Evolutionary conservation across 2,329 filamentous ascomycete species (phyloP), one percentile per base, ranked within the genome.

Genomic region (Chalaropsis thielavioides): DNA sequence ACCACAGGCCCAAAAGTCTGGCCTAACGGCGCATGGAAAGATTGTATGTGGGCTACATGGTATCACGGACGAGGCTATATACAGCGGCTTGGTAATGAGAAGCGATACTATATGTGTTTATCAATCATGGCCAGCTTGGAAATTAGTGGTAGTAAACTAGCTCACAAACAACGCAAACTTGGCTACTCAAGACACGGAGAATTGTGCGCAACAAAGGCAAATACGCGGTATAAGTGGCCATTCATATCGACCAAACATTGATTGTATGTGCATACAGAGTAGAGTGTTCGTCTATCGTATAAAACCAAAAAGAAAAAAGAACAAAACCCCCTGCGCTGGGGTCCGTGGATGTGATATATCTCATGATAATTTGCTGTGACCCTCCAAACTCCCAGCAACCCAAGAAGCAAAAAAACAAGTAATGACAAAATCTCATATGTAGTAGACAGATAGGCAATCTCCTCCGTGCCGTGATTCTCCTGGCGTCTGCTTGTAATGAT

Each of bases 281-380:
- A 35, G 8, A 58, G 3, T n/a, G n/a, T 8, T 17, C 51, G 10
- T 58, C 24, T 31, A 38, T 58, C 27, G 17, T 58, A 58, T 17
- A 31, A 19, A 58, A 58, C 11, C 0, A 56, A n/a, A n/a, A 46
- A 17, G 19, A 46, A 46, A 46, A 46, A n/a, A 13, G 13, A 56
- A 56, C 49, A 56, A 56, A 56, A 35, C 24, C 51, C 51, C 51
- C 11, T 5, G 13, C 27, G 17, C 24, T 17, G 17, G 27, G 51
- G 51, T 58, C 51, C 51, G 24, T 58, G 27, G 8, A n/a, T 35
- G 51, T 58, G 51, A 58, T 58, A 58, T 49, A 62, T 35, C 22
- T 44, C 22, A 11, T 44, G 22, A 31, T 41, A 40, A 19, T 13
- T 8, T 31, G 3, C 56, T 19, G 56, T 19, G n/a, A 19, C 31